phyloP scores from a whole-genome alignment of 2,329 filamentous ascomycete species.

The Fusarium verrucosum region DNA sequence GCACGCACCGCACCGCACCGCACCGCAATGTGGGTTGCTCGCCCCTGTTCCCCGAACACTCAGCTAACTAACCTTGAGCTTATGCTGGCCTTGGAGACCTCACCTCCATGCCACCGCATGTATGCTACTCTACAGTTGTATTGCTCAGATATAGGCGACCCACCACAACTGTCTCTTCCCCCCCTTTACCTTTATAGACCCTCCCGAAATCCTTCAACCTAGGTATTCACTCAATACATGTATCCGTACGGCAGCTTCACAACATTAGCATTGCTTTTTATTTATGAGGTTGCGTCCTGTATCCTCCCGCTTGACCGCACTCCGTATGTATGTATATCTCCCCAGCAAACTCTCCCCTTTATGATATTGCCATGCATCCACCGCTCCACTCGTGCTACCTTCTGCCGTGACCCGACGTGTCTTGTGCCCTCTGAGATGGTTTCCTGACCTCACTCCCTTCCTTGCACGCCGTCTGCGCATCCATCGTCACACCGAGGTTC shows the following conservation, averaged over 20 bases:
- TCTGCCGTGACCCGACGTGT: slow-evolving; percentile 18
- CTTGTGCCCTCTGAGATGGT: background rate
- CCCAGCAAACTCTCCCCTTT: background rate
- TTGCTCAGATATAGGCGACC: slow-evolving; percentile 16
- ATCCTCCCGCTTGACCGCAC: slow-evolving; percentile 15
- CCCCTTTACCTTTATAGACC: slow-evolving; percentile 6
- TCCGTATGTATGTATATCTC: background rate
- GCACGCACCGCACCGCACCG: background rate
- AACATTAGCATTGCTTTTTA: slow-evolving; percentile 2
- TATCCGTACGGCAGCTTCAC: slow-evolving; percentile 3
- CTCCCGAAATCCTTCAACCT: background rate
- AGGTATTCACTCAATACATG: slow-evolving; percentile 7
- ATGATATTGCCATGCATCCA: slow-evolving; percentile 11
- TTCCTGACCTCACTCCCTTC: slow-evolving; percentile 15
- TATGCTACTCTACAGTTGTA: slow-evolving; percentile 7
- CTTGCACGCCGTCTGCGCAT: slow-evolving; percentile 17
- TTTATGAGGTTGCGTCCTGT: slow-evolving; percentile 10
- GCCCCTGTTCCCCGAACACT: slow-evolving; percentile 14
- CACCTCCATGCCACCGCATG: background rate
- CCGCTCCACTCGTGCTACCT: slow-evolving; percentile 20
- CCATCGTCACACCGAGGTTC: slow-evolving; percentile 25
- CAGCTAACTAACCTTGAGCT: slow-evolving; percentile 10
- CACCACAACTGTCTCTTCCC: background rate
- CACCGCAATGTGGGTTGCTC: slow-evolving; percentile 6
- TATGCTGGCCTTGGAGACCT: background rate